Conservation (phyloP, 441 rosid species). For the Erysimum cheiri region DNA sequence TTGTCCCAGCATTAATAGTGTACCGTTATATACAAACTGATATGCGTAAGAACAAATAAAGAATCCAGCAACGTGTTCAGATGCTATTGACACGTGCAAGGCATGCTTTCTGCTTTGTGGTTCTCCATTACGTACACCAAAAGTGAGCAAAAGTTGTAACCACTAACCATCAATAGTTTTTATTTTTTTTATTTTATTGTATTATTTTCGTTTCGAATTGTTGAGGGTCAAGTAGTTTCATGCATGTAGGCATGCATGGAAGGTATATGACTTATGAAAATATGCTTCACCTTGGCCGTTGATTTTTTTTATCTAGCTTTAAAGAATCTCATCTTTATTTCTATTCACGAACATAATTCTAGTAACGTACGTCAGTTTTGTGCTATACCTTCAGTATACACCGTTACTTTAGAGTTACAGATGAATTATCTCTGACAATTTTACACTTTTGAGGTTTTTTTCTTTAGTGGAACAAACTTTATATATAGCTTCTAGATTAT, state of each 20-base stretch:
- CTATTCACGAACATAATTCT: constrained; percentile 44
- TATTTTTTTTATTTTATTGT: background rate
- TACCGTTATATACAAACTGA: constrained; percentile 7
- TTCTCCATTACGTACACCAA: constrained; percentile 28
- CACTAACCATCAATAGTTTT: background rate
- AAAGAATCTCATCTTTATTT: constrained; percentile 44
- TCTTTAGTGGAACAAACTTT: constrained; percentile 27
- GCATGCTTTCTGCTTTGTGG: constrained; percentile 41
- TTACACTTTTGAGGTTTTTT: constrained; percentile 26
- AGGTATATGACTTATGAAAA: constrained; percentile 9
- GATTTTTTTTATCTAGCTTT: constrained; percentile 33
- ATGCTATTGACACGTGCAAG: constrained; percentile 39
- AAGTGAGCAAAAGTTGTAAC: constrained; percentile 28
- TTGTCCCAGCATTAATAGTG: background rate
- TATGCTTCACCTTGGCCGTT: constrained; percentile 43
- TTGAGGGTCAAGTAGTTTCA: constrained; percentile 17
- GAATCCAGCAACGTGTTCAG: constrained; percentile 39
- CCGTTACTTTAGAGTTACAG: constrained; percentile 40
- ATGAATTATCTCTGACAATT: constrained; percentile 18
- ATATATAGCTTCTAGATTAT: background rate
- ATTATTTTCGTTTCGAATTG: background rate
- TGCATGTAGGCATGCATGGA: constrained; percentile 25
- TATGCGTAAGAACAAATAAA: constrained; percentile 3
- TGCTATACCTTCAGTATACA: constrained; percentile 38
- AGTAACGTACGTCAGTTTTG: constrained; percentile 34